Conservation (phyloP, 306 rosid genomes). For the Dryas octopetala region DNA sequence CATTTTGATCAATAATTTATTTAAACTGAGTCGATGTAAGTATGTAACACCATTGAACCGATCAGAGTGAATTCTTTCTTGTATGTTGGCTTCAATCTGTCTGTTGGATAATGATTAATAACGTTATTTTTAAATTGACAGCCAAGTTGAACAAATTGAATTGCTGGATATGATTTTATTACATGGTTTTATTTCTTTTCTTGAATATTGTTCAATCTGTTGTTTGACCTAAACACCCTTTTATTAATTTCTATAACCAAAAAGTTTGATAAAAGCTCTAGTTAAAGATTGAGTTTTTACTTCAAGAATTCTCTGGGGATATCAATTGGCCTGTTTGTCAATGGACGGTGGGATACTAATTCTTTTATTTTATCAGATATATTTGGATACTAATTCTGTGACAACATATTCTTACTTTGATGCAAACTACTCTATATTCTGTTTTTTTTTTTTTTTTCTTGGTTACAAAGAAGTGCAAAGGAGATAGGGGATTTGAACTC, state of each 20-base stretch:
- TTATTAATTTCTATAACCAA: no score
- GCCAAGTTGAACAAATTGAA: background rate
- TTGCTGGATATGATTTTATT: background rate
- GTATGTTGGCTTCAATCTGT: background rate
- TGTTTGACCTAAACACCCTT: background rate
- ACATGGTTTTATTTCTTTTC: background rate
- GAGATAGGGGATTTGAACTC: no score
- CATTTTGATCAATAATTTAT: background rate
- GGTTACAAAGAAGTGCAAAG: no score
- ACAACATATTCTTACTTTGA: background rate
- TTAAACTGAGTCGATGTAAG: background rate
- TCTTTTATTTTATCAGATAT: no score
- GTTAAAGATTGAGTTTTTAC: no score
- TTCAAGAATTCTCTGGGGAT: no score
- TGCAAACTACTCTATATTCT: background rate
- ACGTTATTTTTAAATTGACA: background rate
- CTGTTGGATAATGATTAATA: background rate
- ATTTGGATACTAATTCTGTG: no score
- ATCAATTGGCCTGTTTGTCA: no score
- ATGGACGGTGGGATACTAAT: no score
- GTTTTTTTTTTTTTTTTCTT: no score
- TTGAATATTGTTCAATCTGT: background rate
- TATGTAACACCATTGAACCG: background rate
- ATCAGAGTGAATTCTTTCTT: background rate
- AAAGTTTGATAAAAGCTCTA: no score